These are phyloP conservation scores for Chamaecyparis obtusa DNA, from an alignment of 75 land plant species.

Conservation along the genomic window DNA sequence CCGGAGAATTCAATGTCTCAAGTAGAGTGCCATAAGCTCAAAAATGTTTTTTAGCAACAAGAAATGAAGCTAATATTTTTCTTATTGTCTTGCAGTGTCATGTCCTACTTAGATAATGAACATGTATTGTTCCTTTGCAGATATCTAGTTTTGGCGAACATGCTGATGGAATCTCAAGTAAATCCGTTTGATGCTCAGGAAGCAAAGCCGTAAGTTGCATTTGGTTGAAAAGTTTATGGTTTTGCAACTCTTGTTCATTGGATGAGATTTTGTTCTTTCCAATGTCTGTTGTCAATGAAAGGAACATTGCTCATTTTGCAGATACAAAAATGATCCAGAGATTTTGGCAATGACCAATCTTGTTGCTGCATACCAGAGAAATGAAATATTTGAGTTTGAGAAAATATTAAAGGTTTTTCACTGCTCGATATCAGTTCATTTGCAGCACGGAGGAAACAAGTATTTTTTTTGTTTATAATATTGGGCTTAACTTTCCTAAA, in stretches of 20 bases:
- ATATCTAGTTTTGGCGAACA: slow-evolving; percentile 94
- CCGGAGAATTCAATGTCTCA: slow-evolving; percentile 95
- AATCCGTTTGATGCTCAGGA: slow-evolving; percentile 99
- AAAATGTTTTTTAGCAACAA: background rate
- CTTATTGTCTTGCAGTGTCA: background rate
- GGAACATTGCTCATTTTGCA: slow-evolving; percentile 22
- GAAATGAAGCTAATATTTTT: background rate
- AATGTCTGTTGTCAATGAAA: background rate
- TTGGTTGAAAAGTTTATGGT: background rate
- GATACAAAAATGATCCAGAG: slow-evolving; percentile 98
- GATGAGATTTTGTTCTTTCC: background rate
- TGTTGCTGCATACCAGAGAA: slow-evolving; percentile 92
- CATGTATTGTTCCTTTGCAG: slow-evolving; percentile 29
- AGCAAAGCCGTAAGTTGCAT: slow-evolving; percentile 86
- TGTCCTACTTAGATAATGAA: background rate
- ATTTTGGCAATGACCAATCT: slow-evolving; percentile 98
- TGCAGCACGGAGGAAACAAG: background rate
- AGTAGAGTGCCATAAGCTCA: slow-evolving; percentile 42
- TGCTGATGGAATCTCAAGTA: slow-evolving; percentile 98
- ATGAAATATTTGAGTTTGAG: slow-evolving; percentile 97
- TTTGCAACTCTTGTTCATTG: background rate
- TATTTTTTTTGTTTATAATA: background rate
- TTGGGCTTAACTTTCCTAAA: background rate
- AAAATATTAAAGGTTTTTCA: slow-evolving; percentile 86
- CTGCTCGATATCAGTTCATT: background rate